Base-by-base conservation (phyloP, 2,329 filamentous ascomycete species). In the Cordyceps militaris region DNA sequence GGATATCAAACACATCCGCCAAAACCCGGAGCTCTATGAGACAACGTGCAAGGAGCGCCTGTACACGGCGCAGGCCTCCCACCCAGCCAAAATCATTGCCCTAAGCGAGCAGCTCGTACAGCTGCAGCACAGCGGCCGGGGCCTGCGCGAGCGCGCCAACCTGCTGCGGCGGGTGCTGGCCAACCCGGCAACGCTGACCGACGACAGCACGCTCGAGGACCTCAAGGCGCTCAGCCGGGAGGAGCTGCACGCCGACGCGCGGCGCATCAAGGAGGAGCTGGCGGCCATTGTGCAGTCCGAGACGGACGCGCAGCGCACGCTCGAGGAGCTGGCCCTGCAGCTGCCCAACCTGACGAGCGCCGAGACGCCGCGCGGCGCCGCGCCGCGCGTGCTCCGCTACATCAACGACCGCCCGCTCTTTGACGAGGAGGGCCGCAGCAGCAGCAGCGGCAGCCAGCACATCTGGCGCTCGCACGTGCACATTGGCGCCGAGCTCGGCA, bases 1-100 rank as follows among this genome's bases (percentile, higher is more conserved):
- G 63, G 88, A 97, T 74, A 81, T 96, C 69, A 93, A 90, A 71
- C 87, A 94, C 74, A 96, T 99, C 70, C 91, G 92, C 59, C 82
- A 91, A 67, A 89, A 95, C 72, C 84, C 88, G 16, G 83, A 86
- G 14, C 79, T 95, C 16, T 89, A 97, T 76, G 82, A 88, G 64
- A 79, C 87, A 63, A 97, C 95, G 68, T 96, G 90, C 73, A 70
- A 87, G 60, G 86, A 91, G 63, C 85, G 94, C 64, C 97, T 97
- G 71, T 97, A 97, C 74, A 78, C 69, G 59, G 64, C 71, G 26
- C 80, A 83, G 62, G 75, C 80, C 38, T 66, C 71, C 14, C 78
- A 84, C 64, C 83, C 85, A 0, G 69, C 73, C 9, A 79, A 74
- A 56, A 88, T 88, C 64, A 73, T 75, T 55, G 69, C 70, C 9